A percentile compares a stretch with the other conserved stretches of the same genome.
Conservation (phyloP, 2,329 filamentous ascomycete species). For the Pyrenochaeta sp. region DNA sequence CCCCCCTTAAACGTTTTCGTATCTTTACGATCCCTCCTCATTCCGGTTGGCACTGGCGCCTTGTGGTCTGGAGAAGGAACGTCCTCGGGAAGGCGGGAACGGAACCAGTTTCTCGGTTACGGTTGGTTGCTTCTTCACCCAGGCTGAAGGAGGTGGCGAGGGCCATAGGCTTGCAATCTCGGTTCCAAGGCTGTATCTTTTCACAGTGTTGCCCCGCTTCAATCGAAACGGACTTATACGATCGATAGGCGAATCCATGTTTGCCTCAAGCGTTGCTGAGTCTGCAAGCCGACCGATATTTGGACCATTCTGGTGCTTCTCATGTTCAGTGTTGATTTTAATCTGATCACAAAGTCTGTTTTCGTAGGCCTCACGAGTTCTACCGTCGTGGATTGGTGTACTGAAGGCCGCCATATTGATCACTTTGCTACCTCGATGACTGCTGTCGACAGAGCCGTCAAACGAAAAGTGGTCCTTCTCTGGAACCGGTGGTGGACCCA, state of each 20-base stretch:
- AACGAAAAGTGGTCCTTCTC: constrained; percentile 22
- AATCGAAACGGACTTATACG: constrained; percentile 38
- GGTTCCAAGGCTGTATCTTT: constrained; percentile 22
- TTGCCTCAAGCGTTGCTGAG: constrained; percentile 1
- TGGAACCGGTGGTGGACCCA: constrained; percentile 14
- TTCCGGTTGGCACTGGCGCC: neutral
- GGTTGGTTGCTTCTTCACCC: constrained; percentile 8
- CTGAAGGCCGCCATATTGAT: constrained; percentile 30
- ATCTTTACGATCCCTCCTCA: neutral
- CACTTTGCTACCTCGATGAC: constrained; percentile 23
- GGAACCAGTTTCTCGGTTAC: constrained; percentile 1
- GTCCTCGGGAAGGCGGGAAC: neutral
- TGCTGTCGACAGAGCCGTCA: constrained; percentile 16
- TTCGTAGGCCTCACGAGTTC: constrained; percentile 6
- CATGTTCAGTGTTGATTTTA: neutral
- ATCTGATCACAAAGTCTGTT: neutral
- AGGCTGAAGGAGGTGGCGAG: constrained; percentile 22
- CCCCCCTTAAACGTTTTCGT: neutral
- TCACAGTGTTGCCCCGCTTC: constrained; percentile 37
- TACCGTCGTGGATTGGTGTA: constrained; percentile 14
- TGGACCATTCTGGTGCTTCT: constrained; percentile 2
- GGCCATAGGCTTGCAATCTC: constrained; percentile 29
- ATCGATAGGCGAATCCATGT: constrained; percentile 39
- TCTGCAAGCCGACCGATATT: neutral
- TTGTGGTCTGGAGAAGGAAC: neutral